Evolutionary conservation across 441 rosid genomes (phyloP), one percentile per base, ranked within the genome.

Genomic region (Viola pubescens): DNA sequence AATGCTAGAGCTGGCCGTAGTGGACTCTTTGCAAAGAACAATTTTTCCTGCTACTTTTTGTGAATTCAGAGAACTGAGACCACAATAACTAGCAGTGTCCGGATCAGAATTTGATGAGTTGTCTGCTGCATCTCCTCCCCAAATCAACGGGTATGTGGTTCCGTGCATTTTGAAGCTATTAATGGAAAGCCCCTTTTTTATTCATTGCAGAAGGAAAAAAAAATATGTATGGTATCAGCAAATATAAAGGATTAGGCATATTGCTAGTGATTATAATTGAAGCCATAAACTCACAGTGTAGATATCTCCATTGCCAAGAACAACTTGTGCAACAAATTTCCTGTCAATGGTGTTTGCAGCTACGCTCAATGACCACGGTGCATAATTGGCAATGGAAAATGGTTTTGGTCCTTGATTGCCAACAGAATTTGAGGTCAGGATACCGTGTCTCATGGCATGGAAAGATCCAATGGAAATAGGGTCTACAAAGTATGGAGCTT

Each of bases 331-430:
- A 65, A 82, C 75, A 5, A 91, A 91, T 66, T 81, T 82, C 61
- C 96, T 71, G 69, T 88, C 88, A 10, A 83, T 59, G 0, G 86
- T 83, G 3, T 86, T 80, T 1, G 94, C 94, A 40, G 84, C 88
- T 0, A 86, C 88, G 6, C 87, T 82, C 45, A 83, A n/a, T 40
- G 80, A 77, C 94, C 94, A 86, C 12, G 94, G 94, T 38, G 94
- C 89, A 11, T 82, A 71, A 66, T 86, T 86, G 2, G 77, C 81
- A 1, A 85, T 79, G 4, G 84, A 75, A 59, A 50, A 63, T 0
- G 77, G 77, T 4, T 79, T 74, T 39, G 94, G 94, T 37, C 89
- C 94, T 1, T 82, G 75, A 70, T 86, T 86, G 12, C 94, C 94
- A 0, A 89, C 94, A 5, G 89, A 83, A 68, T 87, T 80, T 0